phyloP scores from a whole-genome alignment of 2,329 filamentous ascomycete genomes.

The Chrysoporthe deuterocubensis region DNA sequence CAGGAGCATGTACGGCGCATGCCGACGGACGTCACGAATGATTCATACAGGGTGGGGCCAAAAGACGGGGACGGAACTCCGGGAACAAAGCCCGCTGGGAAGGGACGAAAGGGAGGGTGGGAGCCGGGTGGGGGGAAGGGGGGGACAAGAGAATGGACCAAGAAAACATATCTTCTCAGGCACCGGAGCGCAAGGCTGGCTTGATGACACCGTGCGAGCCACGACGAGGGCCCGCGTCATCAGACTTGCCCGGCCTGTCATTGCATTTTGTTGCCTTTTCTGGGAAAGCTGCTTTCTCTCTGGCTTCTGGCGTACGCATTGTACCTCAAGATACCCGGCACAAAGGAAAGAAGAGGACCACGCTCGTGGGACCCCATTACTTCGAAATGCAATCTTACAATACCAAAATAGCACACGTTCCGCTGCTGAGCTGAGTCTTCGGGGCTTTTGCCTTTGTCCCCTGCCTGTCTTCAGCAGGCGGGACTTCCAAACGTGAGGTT shows the following conservation, averaged over 20 bases:
- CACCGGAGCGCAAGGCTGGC: conserved; percentile 3
- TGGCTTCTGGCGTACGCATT: conserved; percentile 13
- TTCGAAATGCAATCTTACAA: background rate
- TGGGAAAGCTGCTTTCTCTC: conserved; percentile 11
- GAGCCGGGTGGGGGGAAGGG: background rate
- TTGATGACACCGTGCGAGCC: background rate
- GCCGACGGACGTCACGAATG: conserved; percentile 20
- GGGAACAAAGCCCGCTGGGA: background rate
- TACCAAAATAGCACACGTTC: background rate
- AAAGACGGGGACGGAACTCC: conserved; percentile 14
- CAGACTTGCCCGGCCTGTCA: background rate
- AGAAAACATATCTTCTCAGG: background rate
- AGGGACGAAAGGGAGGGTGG: background rate
- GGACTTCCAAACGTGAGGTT: no score
- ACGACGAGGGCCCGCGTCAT: background rate
- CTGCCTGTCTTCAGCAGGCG: no score
- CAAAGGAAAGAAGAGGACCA: background rate
- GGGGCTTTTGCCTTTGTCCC: no score
- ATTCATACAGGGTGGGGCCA: conserved; percentile 19
- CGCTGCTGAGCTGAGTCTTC: no score
- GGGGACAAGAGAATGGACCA: background rate
- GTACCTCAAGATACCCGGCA: conserved; percentile 21
- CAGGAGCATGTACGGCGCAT: conserved; percentile 21
- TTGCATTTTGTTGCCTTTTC: conserved; percentile 6
- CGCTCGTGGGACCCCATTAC: background rate